Base-by-base conservation (phyloP, 257 asterid genomes). In the Coffea canephora region DNA sequence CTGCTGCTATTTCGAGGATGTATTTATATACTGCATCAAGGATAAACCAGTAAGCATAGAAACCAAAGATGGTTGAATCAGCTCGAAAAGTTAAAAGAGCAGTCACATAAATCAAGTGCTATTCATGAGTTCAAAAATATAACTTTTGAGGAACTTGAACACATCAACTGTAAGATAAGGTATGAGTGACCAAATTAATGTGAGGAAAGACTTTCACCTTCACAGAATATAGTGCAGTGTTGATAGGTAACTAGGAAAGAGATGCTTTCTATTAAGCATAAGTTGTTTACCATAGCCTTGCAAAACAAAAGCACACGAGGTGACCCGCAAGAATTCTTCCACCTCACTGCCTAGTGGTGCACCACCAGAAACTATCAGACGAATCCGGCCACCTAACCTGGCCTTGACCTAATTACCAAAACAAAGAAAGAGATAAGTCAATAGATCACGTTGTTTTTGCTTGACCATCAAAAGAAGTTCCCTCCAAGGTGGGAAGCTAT, bases 341-440 rank as follows among this genome's bases (percentile, higher is more conserved):
- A 95, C 92, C 83, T 95, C 99, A 67, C 87, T 85, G 87, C 99
- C 87, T 50, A 95, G 85, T 16, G 97, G 96, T 43, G 99, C 99
- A n/a, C 98, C 99, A 39, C 99, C 98, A 27, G 98, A 93, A 78
- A 95, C 94, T 54, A 95, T 87, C 25, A 95, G 90, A 43, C 99
- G 99, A 69, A 95, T 78, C 74, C 98, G 84, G 66, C 99, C 99
- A 18, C 99, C 99, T 85, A 95, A 77, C 86, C 98, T 86, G 82
- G 82, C 88, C 88, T 92, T 93, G 31, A 95, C 97, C 98, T 94
- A 66, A 55, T 75, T 13, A 19, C n/a, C 18, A 45, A 64, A 27
- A 76, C 74, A 41, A 78, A 10, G 81, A 71, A 36, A 69, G 14
- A 6, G 14, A 6, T 19, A 45, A 23, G 59, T 82, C 61, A 77